Evolutionary conservation across 1,284 basidiomycete genomes (phyloP).

Genomic region (Erythrobasidium hasegawianum): DNA sequence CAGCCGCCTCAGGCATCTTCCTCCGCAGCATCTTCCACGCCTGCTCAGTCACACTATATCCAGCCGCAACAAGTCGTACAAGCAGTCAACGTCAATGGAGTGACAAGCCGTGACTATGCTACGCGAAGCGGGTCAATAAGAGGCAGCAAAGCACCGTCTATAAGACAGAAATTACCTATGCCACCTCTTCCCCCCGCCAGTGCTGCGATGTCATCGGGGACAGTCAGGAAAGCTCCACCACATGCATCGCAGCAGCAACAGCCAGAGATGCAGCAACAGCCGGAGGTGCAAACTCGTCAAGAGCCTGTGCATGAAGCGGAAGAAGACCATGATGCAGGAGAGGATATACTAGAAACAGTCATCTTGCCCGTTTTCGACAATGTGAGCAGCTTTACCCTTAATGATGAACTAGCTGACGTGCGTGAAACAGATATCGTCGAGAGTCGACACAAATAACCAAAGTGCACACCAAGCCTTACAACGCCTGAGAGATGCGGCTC

Average conservation of each 20-base stretch:
- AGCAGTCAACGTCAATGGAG: conserved; percentile 31
- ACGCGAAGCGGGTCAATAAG: conserved; percentile 19
- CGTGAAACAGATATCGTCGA: conserved; percentile 74
- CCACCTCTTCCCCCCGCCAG: not conserved
- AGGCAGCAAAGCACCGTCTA: conserved; percentile 27
- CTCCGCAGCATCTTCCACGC: not conserved
- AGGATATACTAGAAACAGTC: conserved; percentile 90
- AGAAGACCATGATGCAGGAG: conserved; percentile 62
- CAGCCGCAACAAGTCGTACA: not conserved
- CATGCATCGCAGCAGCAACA: conserved; percentile 38
- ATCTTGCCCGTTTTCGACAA: conserved; percentile 86
- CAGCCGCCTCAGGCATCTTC: not conserved
- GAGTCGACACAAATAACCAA: conserved; percentile 75
- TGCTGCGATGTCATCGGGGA: not conserved
- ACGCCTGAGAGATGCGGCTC: conserved; percentile 79
- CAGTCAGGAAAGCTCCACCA: conserved; percentile 28
- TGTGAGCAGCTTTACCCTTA: conserved; percentile 58
- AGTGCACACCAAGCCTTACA: conserved; percentile 71
- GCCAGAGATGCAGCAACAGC: not conserved
- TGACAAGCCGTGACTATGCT: conserved; percentile 33
- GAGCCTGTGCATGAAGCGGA: conserved; percentile 46
- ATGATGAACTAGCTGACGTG: too few relatives aligned
- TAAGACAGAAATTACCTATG: conserved; percentile 6
- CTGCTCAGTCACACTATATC: not conserved
- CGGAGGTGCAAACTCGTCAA: conserved; percentile 3